These are phyloP conservation scores for Trichocladium antarcticum DNA, from an alignment of 495 filamentous ascomycete species.

Conservation along the genomic window DNA sequence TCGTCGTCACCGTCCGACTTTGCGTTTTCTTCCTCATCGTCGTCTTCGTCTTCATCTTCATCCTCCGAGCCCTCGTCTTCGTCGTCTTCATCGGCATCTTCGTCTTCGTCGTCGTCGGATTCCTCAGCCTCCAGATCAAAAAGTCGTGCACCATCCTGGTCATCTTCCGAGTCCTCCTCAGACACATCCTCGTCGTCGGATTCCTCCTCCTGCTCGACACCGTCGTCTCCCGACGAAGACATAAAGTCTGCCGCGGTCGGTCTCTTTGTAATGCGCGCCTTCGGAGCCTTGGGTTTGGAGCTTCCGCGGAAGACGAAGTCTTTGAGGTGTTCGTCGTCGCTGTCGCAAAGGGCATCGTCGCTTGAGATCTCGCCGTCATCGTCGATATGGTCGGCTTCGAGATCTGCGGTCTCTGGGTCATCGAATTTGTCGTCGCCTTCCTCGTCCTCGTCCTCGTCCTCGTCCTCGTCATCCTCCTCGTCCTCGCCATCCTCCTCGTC, in stretches of 20 bases:
- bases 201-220: slow-evolving; percentile 25
- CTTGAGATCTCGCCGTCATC: slow-evolving; percentile 51
- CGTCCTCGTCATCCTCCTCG: slow-evolving; percentile 25
- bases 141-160: slow-evolving; percentile 17
- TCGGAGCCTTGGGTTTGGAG: slow-evolving; percentile 29
- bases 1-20: slow-evolving; percentile 25
- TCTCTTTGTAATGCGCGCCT: slow-evolving; percentile 24
- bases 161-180: slow-evolving; percentile 19
- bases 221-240: slow-evolving; percentile 36
- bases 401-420: slow-evolving; percentile 37
- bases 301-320: slow-evolving; percentile 46
- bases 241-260: slow-evolving; percentile 42
- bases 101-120: slow-evolving; percentile 23
- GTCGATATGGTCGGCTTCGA: slow-evolving; percentile 37
- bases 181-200: slow-evolving; percentile 18
- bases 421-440: slow-evolving; percentile 34
- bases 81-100: slow-evolving; percentile 28
- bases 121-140: slow-evolving; percentile 22
- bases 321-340: slow-evolving; percentile 50
- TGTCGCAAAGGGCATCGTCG: slow-evolving; percentile 49
- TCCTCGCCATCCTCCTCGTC: slow-evolving; percentile 11
- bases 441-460: slow-evolving; percentile 26
- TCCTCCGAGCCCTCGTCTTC: slow-evolving; percentile 30
- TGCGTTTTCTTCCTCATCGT: slow-evolving; percentile 24
- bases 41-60: slow-evolving; percentile 21